These are phyloP conservation scores for Sanguinoderma infundibulare DNA, from an alignment of 1,284 basidiomycete species.

Conservation along the genomic window DNA sequence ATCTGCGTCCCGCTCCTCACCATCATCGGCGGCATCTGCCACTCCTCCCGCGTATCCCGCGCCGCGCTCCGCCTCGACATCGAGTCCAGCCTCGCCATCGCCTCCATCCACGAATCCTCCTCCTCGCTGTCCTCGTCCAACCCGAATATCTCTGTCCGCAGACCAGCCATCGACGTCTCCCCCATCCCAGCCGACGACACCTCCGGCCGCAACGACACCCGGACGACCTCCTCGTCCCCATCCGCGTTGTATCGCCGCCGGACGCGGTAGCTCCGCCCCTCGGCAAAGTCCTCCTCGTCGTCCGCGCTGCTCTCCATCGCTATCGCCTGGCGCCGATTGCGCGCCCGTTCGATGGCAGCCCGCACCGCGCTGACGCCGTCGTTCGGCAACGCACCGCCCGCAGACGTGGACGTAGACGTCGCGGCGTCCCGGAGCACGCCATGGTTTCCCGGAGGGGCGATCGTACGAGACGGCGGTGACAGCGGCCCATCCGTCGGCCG, in stretches of 20 bases:
- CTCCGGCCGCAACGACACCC: constrained; percentile 38
- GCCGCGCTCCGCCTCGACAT: constrained; percentile 7
- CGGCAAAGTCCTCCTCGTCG: constrained; percentile 10
- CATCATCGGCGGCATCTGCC: constrained; percentile 1
- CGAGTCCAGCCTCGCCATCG: constrained; percentile 11
- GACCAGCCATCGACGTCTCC: not conserved
- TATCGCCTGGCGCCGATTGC: not conserved
- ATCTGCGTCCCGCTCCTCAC: not conserved
- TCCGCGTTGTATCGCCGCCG: constrained; percentile 44
- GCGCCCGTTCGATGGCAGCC: constrained; percentile 8
- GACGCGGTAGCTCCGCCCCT: constrained; percentile 43
- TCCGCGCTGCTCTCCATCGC: not conserved
- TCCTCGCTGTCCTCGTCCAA: constrained; percentile 4
- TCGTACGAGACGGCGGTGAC: not conserved
- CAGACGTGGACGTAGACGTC: not conserved
- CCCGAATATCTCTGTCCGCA: not conserved
- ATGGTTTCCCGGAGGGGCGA: not conserved
- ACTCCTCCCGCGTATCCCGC: not conserved
- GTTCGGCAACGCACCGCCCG: too few species aligned
- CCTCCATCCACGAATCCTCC: constrained; percentile 10
- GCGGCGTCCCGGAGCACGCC: not conserved
- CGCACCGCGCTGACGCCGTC: constrained; percentile 1
- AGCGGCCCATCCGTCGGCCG: not conserved
- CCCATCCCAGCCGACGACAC: constrained; percentile 12
- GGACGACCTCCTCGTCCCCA: constrained; percentile 47